Evolutionary conservation across 306 rosid species (phyloP), one percentile per base, ranked within the genome.

Genomic region (Comarum palustre): DNA sequence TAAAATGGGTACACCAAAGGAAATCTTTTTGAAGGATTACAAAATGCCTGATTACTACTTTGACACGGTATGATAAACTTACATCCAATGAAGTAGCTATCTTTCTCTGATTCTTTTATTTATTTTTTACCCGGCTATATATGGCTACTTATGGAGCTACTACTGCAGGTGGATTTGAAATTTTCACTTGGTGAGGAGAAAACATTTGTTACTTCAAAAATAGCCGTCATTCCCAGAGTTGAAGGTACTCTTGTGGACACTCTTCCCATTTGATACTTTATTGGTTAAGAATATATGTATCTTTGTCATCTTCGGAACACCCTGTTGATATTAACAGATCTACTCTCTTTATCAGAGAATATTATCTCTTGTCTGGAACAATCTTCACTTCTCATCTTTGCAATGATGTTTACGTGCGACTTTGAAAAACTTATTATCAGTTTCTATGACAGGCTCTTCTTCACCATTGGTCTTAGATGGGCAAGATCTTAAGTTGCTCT

Each of bases 31-130:
- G 84, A 91, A 90, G 84, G 96, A 94, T 72, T 94, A 94, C 81
- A 86, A 90, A 80, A 85, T 25, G 90, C 97, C 99, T 19, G 91
- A 94, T 86, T 88, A 91, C 86, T 91, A 90, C 84, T 91, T 94
- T 79, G 97, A 94, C 47, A 79, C 84, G 78, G 97, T 91, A 82
- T 45, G 75, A 17, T 42, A 67, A 20, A 38, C 22, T 39, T 14
- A 12, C 20, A 25, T 4, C 51, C 58, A 69, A 68, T 60, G 69
- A 71, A 72, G 54, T 54, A 68, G 71, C 58, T 59, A 20, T 71
- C 34, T 85, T 41, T 65, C 42, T 41, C 68, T 81, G 81, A 43
- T 8, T 12, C 48, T 14, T 32, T 55, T 73, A 24, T 8, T 8
- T 55, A n/a, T 22, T n/a, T n/a, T 51, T 51, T 38, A 63, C 17